Evolutionary conservation across 1,284 basidiomycete species (phyloP), one percentile per base, ranked within the genome.

Genomic region (Ustilago hordei): DNA sequence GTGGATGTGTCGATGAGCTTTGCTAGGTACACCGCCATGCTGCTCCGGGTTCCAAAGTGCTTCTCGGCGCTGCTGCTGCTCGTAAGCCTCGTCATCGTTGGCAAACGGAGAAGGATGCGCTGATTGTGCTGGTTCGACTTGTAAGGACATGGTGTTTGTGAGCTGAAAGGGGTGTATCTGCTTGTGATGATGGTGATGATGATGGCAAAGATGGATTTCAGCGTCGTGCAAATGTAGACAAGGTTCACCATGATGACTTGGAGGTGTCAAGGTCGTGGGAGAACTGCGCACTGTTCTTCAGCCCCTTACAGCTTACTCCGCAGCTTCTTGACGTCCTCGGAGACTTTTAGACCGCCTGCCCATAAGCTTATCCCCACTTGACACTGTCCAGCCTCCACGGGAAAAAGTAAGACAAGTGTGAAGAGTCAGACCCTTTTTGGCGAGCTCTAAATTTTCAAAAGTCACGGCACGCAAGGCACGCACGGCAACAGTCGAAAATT

Each of bases 1-100:
- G 52, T 65, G 66, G 43, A 82, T 64, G 55, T 82, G 80, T n/a
- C 76, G 68, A 35, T 77, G 47, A 34, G 69, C 52, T 48, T 71
- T 76, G 39, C 38, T 41, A 2, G 32, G 19, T 1, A 19, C 39
- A 7, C 15, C 39, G 1, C 38, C 61, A 1, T 34, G 23, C 2
- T 64, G 39, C 12, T 55, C 28, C 1, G 70, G 64, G 17, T 55
- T 48, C 74, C 74, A 76, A 2, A 76, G 57, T 8, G 61, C 69
- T 41, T 61, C 59, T 6, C 59, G 17, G 12, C 65, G 64, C 43
- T 52, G 39, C 13, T 50, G 74, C 57, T 76, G 65, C 39, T 61
- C 64, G 19, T 72, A 64, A 2, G 52, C 65, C 4, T 58, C 69
- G 4, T 60, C 60, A 28, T 63, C 63, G 34, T 63, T 35, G 17